Percentiles rank a stretch among this genome's conserved stretches.
Evolutionary conservation across 176 grass and related monocot species (phyloP).

Genomic region (Aegilops umbellulata): DNA sequence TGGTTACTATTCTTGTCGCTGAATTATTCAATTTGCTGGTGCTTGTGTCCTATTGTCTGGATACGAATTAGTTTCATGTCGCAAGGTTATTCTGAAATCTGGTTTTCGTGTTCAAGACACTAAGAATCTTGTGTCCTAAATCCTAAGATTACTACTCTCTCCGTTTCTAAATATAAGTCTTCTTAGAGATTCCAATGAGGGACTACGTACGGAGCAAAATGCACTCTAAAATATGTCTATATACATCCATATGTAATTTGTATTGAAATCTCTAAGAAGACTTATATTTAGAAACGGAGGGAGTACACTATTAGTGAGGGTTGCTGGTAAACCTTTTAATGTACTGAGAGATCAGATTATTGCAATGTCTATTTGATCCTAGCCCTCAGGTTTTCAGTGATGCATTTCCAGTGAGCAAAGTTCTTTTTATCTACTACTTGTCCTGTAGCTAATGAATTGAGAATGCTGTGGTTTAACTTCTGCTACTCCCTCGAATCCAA

Average conservation of each 20-base stretch:
- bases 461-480: neutral
- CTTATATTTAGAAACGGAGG: too few species aligned
- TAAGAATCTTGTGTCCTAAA: too few species aligned
- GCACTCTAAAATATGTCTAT: too few species aligned
- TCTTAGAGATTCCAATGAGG: too few species aligned
- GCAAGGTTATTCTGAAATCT: neutral
- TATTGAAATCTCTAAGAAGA: too few species aligned
- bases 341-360: neutral
- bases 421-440: neutral
- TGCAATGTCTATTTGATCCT: neutral
- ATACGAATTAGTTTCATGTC: neutral
- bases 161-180: too few species aligned
- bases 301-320: too few species aligned
- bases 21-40: neutral
- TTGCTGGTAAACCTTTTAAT: neutral
- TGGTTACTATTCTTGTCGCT: too few species aligned
- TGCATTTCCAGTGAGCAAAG: neutral
- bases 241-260: too few species aligned
- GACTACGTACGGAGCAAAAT: too few species aligned
- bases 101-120: neutral
- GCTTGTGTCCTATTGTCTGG: neutral
- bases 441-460: neutral
- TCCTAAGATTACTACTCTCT: too few species aligned
- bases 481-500: neutral
- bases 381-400: neutral